phyloP scores from a whole-genome alignment of 495 filamentous ascomycete genomes.

The Sporormia fimetaria region DNA sequence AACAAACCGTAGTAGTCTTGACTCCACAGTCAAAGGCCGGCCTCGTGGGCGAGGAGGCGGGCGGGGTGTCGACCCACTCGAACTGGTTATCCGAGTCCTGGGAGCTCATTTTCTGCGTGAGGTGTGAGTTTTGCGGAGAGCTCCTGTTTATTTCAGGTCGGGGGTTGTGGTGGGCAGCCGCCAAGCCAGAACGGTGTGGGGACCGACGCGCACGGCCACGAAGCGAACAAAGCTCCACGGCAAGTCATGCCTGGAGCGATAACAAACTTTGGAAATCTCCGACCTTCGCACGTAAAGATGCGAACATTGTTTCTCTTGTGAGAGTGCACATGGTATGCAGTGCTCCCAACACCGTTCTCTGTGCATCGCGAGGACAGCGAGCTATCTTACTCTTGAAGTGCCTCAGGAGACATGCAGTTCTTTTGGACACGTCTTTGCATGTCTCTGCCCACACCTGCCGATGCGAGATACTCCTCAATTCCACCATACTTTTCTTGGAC shows the following conservation, averaged over 20 bases:
- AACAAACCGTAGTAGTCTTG: conserved; percentile 53
- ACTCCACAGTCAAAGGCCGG: conserved; percentile 63
- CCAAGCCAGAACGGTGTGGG: conserved; percentile 19
- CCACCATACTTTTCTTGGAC: conserved; percentile 49
- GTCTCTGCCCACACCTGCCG: conserved; percentile 43
- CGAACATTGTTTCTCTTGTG: no score
- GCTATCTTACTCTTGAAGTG: no score
- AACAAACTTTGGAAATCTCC: no score
- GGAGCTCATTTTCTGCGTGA: conserved; percentile 8
- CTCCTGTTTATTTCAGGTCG: neutral
- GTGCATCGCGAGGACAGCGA: no score
- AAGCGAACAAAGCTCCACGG: conserved; percentile 12
- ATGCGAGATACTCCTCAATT: conserved; percentile 47
- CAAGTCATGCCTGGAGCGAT: no score
- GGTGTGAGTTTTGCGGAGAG: conserved; percentile 4
- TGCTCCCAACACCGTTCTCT: no score
- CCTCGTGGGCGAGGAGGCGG: conserved; percentile 44
- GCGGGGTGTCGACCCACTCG: conserved; percentile 69
- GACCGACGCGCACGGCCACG: conserved; percentile 7
- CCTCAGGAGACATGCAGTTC: no score
- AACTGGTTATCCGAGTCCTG: conserved; percentile 45
- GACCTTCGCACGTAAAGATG: no score
- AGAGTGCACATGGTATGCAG: no score
- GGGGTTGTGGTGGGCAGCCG: conserved; percentile 2
- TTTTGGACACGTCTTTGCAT: conserved; percentile 23